A percentile compares a stretch with the other conserved stretches of the same genome.
Evolutionary conservation across 2,329 filamentous ascomycete genomes (phyloP).

Genomic region (Fusarium torulosum): DNA sequence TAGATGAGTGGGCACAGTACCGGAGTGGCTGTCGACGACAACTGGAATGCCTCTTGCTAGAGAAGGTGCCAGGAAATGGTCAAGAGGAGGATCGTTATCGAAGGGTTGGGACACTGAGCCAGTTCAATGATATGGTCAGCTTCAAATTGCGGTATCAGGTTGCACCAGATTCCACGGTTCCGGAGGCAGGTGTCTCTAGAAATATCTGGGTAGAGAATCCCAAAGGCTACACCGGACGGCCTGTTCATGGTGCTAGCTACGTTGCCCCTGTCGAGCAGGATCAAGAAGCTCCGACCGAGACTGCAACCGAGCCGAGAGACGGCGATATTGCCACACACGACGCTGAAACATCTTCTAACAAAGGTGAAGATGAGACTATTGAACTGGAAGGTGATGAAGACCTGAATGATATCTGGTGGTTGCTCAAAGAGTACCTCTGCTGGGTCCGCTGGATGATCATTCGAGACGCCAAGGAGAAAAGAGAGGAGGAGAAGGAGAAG

Average conservation of each 20-base stretch:
- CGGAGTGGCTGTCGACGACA: not conserved
- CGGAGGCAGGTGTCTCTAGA: not conserved
- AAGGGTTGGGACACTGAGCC: not conserved
- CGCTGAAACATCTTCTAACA: no score
- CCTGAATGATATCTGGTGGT: not conserved
- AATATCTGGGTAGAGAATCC: not conserved
- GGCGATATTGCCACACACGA: no score
- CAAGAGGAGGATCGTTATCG: not conserved
- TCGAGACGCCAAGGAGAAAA: not conserved
- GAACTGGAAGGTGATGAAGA: not conserved
- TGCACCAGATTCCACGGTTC: not conserved
- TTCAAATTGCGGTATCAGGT: slow-evolving; percentile 1
- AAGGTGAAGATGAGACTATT: no score
- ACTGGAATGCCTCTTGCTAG: not conserved
- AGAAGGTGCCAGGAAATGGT: not conserved
- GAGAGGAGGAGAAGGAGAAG: not conserved
- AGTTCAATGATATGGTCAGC: not conserved
- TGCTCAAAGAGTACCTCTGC: not conserved
- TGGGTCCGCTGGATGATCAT: not conserved
- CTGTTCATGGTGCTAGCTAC: not conserved
- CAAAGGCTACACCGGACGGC: not conserved
- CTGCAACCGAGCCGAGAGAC: no score
- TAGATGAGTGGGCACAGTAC: not conserved
- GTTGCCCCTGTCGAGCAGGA: no score
- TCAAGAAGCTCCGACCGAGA: no score